Conservation (phyloP, 2,329 filamentous ascomycete genomes). For the Calonectria naviculata region DNA sequence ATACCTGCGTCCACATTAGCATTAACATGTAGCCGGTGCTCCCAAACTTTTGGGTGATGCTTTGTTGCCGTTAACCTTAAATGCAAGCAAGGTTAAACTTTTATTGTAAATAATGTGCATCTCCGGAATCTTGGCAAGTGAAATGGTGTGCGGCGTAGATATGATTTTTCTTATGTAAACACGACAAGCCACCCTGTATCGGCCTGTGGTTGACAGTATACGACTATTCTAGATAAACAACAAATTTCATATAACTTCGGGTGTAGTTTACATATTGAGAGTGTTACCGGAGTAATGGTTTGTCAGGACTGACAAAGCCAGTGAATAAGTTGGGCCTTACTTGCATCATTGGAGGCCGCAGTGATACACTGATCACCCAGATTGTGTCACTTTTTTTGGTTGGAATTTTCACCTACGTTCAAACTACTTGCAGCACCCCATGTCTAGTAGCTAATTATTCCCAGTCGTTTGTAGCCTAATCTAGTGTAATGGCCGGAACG, state of each 20-base stretch:
- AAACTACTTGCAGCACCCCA: not conserved
- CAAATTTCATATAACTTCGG: too few relatives aligned
- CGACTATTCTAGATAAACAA: not conserved
- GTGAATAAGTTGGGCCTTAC: not conserved
- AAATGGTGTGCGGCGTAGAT: not conserved
- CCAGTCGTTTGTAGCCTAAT: not conserved
- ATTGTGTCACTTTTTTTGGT: not conserved
- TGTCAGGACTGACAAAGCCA: not conserved
- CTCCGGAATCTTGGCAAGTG: too few relatives aligned
- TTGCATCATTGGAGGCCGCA: not conserved
- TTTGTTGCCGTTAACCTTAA: not conserved
- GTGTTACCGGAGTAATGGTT: too few relatives aligned
- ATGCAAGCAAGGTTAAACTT: not conserved
- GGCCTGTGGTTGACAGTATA: not conserved
- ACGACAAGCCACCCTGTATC: not conserved
- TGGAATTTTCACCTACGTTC: not conserved
- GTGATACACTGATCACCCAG: not conserved
- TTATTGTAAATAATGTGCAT: not conserved
- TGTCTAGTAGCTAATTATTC: not conserved
- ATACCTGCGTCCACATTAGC: not conserved
- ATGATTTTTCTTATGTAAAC: not conserved
- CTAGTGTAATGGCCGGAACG: not conserved
- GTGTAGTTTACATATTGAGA: not conserved
- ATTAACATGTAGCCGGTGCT: not conserved
- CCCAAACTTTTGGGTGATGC: not conserved